Conservation (phyloP, 371 early-diverging fungal species). For the Mortierella sp. region DNA sequence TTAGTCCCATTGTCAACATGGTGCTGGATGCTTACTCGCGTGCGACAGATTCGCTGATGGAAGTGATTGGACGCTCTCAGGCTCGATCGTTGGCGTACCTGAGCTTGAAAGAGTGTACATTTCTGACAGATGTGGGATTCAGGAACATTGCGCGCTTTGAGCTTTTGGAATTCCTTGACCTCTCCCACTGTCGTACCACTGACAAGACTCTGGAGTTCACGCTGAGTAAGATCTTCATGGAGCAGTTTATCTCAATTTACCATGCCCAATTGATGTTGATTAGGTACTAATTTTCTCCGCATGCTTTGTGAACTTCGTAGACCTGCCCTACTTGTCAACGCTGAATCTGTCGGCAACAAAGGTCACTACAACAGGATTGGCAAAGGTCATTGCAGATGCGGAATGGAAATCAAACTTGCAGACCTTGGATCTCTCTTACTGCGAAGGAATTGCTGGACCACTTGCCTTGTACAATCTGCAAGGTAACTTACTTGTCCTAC, state of each 20-base stretch:
- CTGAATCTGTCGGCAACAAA: constrained; percentile 43
- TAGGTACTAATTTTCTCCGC: not conserved
- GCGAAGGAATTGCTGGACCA: constrained; percentile 35
- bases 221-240: constrained; percentile 4
- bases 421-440: constrained; percentile 44
- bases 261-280: no score
- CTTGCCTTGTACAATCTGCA: constrained; percentile 32
- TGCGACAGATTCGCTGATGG: constrained; percentile 53
- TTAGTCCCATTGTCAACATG: constrained; percentile 44
- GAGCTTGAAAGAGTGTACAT: constrained; percentile 39
- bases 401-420: constrained; percentile 41
- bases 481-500: constrained; percentile 10
- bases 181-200: constrained; percentile 52
- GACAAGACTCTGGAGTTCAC: constrained; percentile 43
- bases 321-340: constrained; percentile 29
- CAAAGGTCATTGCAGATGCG: constrained; percentile 31
- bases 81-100: constrained; percentile 39
- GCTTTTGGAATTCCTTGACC: constrained; percentile 45
- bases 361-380: constrained; percentile 38
- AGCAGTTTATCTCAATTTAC: no score
- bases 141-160: constrained; percentile 36
- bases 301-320: not conserved
- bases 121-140: constrained; percentile 50
- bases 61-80: constrained; percentile 37
- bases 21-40: constrained; percentile 52